Evolutionary conservation across 1,139 yeast genomes (phyloP), one percentile per base, ranked within the genome.

Genomic region (Keqinozyma sinolaborantium): DNA sequence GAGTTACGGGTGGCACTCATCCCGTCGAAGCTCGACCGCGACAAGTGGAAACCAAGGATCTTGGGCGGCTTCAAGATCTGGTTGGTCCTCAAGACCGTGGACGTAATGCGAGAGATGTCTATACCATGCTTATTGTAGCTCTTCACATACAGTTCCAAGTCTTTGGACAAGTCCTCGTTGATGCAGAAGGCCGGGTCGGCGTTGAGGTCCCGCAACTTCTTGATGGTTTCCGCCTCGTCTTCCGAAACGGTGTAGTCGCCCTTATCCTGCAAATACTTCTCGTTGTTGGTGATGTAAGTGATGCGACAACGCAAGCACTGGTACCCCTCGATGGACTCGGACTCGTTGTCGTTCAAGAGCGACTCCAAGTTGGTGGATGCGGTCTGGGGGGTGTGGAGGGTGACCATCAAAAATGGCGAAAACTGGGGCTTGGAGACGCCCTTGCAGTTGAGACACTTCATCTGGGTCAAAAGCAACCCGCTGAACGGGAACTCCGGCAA

Each of bases 21-120:
- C n/a, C 85, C 88, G 33, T 77, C 72, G 51, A 74, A 88, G 24
- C 83, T 71, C 0, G 96, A 87, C 45, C 97, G 69, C 4, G 95
- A 85, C 31, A 90, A 61, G 53, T 90, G 97, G 13, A 90, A 60
- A 0, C 86, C 77, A 38, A 88, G 66, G 9, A 85, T 65, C 33
- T 73, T 69, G 1, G 97, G 96, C 3, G 88, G 75, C 39, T 73
- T 70, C 25, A 77, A 67, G 28, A 85, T 73, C 27, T 71, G 70
- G 0, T 82, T 76, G 38, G 72, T 73, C 47, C 84, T 80, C 31
- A 77, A 71, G 3, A 88, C 88, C 0, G 82, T 76, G 0, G 92
- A 74, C 11, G 77, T 75, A 4, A 79, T 51, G 18, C 54, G 53
- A 10, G 70, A 60, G 3, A 80, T 58, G 27, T 64, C 65, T 30